Conservation (phyloP, 441 rosid genomes). For the Hypseocharis bilobata region DNA sequence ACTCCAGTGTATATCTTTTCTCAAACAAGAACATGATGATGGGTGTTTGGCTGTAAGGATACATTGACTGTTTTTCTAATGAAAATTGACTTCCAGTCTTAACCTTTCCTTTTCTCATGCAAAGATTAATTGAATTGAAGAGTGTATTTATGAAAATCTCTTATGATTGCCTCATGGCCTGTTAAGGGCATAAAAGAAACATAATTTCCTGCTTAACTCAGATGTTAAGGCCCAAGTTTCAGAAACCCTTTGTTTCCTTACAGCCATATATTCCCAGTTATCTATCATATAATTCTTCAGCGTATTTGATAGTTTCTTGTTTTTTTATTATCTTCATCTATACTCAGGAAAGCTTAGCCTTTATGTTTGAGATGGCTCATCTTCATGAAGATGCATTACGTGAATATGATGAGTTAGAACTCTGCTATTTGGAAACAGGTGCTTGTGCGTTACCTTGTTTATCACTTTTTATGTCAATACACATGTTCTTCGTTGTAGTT, state of each 20-base stretch:
- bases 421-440: conserved; percentile 97
- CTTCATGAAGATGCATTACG: conserved; percentile 93
- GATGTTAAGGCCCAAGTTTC: conserved; percentile 5
- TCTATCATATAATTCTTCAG: conserved; percentile 17
- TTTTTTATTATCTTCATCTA: conserved; percentile 17
- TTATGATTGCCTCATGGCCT: conserved; percentile 6
- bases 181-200: neutral
- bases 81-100: neutral
- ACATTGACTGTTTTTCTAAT: conserved; percentile 10
- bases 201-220: conserved; percentile 10
- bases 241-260: conserved; percentile 20
- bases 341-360: conserved; percentile 95
- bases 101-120: conserved; percentile 6
- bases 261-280: conserved; percentile 12
- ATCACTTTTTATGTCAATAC: neutral
- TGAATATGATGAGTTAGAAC: conserved; percentile 93
- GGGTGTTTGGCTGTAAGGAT: conserved; percentile 18
- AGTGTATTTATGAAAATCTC: conserved; percentile 10
- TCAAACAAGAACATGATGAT: conserved; percentile 15
- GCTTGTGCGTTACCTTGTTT: conserved; percentile 10
- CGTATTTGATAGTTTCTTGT: conserved; percentile 12
- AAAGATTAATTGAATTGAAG: conserved; percentile 12
- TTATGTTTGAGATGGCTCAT: conserved; percentile 95
- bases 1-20: conserved; percentile 25
- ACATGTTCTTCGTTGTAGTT: neutral